phyloP scores from a whole-genome alignment of 2,329 filamentous ascomycete genomes.

The Monosporascus sp. region DNA sequence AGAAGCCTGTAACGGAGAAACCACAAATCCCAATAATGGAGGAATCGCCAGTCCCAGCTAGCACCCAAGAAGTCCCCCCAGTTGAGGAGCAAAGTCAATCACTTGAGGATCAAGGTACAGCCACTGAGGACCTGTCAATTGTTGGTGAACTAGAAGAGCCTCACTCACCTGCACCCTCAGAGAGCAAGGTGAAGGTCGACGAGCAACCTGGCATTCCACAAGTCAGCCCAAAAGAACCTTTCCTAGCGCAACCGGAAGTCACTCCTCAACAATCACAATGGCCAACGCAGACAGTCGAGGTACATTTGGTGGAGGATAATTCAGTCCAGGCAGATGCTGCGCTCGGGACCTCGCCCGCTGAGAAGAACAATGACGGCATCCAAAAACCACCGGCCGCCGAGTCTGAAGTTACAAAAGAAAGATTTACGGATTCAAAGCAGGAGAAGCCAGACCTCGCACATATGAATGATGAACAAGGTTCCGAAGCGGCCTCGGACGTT shows the following conservation, averaged over 20 bases:
- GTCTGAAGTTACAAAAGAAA: constrained; percentile 1
- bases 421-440: background rate
- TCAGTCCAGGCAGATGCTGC: background rate
- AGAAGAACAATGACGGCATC: constrained; percentile 3
- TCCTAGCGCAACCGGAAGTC: background rate
- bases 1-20: background rate
- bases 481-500: background rate
- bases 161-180: constrained; percentile 4
- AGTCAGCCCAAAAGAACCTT: background rate
- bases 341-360: constrained; percentile 4
- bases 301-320: background rate
- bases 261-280: background rate
- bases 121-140: background rate
- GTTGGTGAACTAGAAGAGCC: background rate
- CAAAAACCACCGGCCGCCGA: constrained; percentile 6
- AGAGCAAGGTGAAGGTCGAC: constrained; percentile 5
- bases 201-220: background rate
- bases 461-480: background rate
- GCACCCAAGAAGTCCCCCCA: background rate
- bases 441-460: background rate
- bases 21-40: background rate
- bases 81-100: background rate
- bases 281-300: background rate
- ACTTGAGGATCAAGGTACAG: constrained; percentile 1
- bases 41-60: background rate